A percentile compares a stretch with the other conserved stretches of the same genome.
These are phyloP conservation scores for Solanum dulcamara DNA, from an alignment of 257 asterid species.

Conservation along the genomic window DNA sequence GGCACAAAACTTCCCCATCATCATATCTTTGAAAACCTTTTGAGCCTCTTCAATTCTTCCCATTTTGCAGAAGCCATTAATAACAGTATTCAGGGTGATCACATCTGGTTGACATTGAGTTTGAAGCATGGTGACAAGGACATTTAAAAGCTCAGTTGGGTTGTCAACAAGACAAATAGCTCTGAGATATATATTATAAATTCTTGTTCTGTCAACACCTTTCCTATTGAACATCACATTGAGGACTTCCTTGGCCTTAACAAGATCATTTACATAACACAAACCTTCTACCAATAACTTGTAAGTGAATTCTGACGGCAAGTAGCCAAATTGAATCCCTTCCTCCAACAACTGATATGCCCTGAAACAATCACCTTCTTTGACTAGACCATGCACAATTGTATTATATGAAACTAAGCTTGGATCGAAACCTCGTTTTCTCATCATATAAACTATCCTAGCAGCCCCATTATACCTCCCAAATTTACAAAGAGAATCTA, in stretches of 20 bases:
- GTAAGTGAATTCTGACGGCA: conserved; percentile 73
- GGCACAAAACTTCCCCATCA: conserved; percentile 52
- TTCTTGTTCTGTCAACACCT: conserved; percentile 41
- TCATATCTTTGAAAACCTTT: conserved; percentile 61
- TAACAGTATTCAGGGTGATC: conserved; percentile 61
- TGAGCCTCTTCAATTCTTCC: conserved; percentile 66
- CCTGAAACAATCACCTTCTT: conserved; percentile 56
- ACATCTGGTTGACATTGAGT: conserved; percentile 73
- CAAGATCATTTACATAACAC: conserved; percentile 46
- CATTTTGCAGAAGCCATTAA: conserved; percentile 68
- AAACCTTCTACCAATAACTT: conserved; percentile 61
- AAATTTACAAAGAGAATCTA: conserved; percentile 57
- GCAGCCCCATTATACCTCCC: conserved; percentile 84
- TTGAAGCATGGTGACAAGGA: conserved; percentile 66
- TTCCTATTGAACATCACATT: conserved; percentile 45
- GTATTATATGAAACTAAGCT: conserved; percentile 54
- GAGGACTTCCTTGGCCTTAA: conserved; percentile 56
- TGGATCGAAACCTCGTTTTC: conserved; percentile 55
- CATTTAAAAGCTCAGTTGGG: conserved; percentile 78
- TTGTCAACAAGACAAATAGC: conserved; percentile 51
- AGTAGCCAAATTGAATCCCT: conserved; percentile 47
- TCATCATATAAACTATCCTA: conserved; percentile 79
- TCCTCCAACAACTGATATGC: conserved; percentile 80
- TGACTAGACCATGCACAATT: conserved; percentile 66
- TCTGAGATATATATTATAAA: conserved; percentile 74